Evolutionary conservation across 495 filamentous ascomycete species (phyloP).

Genomic region (Pyrenula massariospora): DNA sequence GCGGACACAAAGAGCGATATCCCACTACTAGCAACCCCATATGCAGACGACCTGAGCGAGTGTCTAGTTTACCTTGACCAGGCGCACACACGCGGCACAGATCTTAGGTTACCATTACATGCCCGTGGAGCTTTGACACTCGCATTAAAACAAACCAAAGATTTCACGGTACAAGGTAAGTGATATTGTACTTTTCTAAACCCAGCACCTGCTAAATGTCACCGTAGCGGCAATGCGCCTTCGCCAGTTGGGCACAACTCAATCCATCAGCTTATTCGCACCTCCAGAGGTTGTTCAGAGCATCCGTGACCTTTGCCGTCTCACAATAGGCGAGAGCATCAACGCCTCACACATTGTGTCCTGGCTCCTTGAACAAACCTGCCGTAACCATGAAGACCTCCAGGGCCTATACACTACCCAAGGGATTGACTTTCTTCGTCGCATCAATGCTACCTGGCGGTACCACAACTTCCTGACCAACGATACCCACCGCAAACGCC

Average conservation of each 20-base stretch:
- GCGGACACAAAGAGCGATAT: slow-evolving; percentile 30
- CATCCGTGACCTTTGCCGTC: slow-evolving; percentile 16
- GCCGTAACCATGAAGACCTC: neutral
- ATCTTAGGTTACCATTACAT: slow-evolving; percentile 49
- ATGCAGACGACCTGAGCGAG: slow-evolving; percentile 39
- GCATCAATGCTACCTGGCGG: neutral
- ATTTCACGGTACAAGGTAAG: slow-evolving; percentile 63
- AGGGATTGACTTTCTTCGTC: neutral
- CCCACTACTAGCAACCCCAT: slow-evolving; percentile 47
- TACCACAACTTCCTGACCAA: neutral
- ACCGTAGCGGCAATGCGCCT: slow-evolving; percentile 52
- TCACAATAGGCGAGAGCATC: neutral
- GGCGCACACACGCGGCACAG: slow-evolving; percentile 63
- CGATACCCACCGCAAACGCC: neutral
- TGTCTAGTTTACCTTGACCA: slow-evolving; percentile 69
- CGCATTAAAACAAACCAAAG: slow-evolving; percentile 54
- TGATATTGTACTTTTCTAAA: neutral
- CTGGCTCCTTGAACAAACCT: neutral
- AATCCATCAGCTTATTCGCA: slow-evolving; percentile 48
- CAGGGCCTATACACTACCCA: neutral
- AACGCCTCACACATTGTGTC: neutral
- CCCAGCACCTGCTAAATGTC: neutral
- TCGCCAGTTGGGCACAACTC: slow-evolving; percentile 47
- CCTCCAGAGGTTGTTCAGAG: slow-evolving; percentile 40
- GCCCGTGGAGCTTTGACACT: slow-evolving; percentile 60